These are phyloP conservation scores for Nissolia schottii DNA, from an alignment of 306 rosid genomes.

Conservation along the genomic window DNA sequence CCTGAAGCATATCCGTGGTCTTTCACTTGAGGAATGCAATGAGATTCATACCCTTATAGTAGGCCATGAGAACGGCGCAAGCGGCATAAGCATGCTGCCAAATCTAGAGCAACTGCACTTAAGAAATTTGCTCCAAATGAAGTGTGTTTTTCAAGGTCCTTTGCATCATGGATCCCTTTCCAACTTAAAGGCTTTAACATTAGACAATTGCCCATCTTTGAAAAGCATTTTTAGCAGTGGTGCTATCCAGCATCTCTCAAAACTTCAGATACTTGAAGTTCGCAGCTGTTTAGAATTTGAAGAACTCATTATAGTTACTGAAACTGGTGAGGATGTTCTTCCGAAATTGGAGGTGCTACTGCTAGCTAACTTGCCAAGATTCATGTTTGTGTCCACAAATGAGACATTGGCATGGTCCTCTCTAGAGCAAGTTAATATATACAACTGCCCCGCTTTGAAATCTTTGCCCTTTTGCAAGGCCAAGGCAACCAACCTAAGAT, in stretches of 20 bases:
- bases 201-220: conserved; percentile 14
- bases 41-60: neutral
- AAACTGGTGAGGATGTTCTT: neutral
- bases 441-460: conserved; percentile 3
- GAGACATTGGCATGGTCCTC: conserved; percentile 17
- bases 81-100: neutral
- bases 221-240: conserved; percentile 3
- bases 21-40: conserved; percentile 21
- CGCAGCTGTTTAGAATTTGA: conserved; percentile 22
- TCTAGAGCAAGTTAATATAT: conserved; percentile 4
- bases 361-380: conserved; percentile 10
- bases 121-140: neutral
- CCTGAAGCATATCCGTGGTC: conserved; percentile 14
- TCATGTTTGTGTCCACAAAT: neutral
- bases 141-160: conserved; percentile 9
- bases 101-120: conserved; percentile 22
- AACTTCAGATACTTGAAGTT: conserved; percentile 21
- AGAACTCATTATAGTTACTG: neutral
- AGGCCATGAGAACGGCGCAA: neutral
- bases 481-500: conserved; percentile 8
- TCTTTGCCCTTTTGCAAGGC: neutral
- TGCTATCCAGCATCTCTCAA: neutral
- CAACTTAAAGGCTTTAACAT: neutral
- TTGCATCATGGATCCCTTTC: conserved; percentile 9
- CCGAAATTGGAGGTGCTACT: conserved; percentile 15